A percentile compares a stretch with the other conserved stretches of the same genome.
Conservation (phyloP, 2,329 filamentous ascomycete genomes). For the Ophiocordyceps camponoti-saundersi region DNA sequence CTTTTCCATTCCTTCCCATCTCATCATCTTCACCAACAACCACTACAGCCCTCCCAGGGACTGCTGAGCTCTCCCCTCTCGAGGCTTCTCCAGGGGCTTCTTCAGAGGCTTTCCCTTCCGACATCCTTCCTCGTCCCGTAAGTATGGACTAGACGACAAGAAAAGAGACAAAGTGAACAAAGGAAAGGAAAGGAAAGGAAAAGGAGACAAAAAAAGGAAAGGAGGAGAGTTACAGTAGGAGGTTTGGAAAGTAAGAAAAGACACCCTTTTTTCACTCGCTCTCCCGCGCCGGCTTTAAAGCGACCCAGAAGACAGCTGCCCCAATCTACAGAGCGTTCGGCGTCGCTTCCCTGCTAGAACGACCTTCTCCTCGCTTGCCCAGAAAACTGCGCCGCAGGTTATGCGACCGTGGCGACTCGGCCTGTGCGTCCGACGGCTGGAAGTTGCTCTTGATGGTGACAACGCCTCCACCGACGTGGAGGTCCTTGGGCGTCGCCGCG, state of each 20-base stretch:
- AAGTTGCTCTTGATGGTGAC: constrained; percentile 65
- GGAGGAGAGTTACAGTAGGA: too few species aligned
- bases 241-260: background rate
- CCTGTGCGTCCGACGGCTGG: constrained; percentile 19
- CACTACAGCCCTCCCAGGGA: too few species aligned
- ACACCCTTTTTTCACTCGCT: background rate
- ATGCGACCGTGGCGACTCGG: constrained; percentile 27
- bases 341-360: constrained; percentile 25
- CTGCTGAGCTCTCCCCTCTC: background rate
- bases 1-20: background rate
- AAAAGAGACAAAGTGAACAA: background rate
- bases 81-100: too few species aligned
- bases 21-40: too few species aligned
- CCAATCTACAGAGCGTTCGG: constrained; percentile 14
- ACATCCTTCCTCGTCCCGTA: too few species aligned
- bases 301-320: constrained; percentile 3
- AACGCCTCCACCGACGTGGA: constrained; percentile 56
- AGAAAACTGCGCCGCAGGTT: constrained; percentile 34
- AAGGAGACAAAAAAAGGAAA: background rate
- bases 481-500: constrained; percentile 49
- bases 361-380: constrained; percentile 30
- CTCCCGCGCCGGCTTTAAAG: background rate
- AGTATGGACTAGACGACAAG: background rate
- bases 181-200: background rate
- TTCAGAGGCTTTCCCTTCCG: too few species aligned